Conservation (phyloP, 1,284 basidiomycete genomes). For the Ustilago nuda region DNA sequence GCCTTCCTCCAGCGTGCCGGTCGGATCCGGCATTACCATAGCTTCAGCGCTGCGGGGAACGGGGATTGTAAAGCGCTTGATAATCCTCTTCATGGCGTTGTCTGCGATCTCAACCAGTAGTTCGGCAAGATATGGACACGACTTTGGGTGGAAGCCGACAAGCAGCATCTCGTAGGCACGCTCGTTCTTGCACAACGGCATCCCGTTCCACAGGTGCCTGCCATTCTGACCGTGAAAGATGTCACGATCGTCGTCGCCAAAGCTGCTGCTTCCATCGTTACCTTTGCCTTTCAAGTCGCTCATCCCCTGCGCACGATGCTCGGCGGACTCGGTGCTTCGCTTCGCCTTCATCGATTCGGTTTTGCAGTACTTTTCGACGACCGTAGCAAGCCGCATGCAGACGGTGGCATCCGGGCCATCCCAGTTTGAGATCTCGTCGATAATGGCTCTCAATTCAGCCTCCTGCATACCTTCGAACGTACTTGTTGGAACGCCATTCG, state of each 20-base stretch:
- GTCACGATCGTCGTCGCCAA: conserved; percentile 31
- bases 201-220: conserved; percentile 45
- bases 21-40: conserved; percentile 37
- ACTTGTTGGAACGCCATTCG: conserved; percentile 33
- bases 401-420: conserved; percentile 14
- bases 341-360: conserved; percentile 27
- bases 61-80: conserved; percentile 34
- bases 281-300: neutral
- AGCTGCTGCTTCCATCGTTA: neutral
- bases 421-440: conserved; percentile 34
- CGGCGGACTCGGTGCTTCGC: conserved; percentile 31
- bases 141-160: conserved; percentile 51
- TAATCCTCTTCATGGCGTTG: conserved; percentile 32
- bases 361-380: conserved; percentile 24
- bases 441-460: conserved; percentile 23
- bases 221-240: conserved; percentile 31
- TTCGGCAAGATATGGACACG: conserved; percentile 41
- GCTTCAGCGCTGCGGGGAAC: conserved; percentile 38
- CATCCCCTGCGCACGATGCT: conserved; percentile 43
- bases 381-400: conserved; percentile 21
- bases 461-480: conserved; percentile 31
- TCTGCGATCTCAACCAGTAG: conserved; percentile 25
- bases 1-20: conserved; percentile 54
- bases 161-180: conserved; percentile 61
- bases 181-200: conserved; percentile 53